Evolutionary conservation across 805 yeast species (phyloP).

Genomic region (Metschnikowia lunata): DNA sequence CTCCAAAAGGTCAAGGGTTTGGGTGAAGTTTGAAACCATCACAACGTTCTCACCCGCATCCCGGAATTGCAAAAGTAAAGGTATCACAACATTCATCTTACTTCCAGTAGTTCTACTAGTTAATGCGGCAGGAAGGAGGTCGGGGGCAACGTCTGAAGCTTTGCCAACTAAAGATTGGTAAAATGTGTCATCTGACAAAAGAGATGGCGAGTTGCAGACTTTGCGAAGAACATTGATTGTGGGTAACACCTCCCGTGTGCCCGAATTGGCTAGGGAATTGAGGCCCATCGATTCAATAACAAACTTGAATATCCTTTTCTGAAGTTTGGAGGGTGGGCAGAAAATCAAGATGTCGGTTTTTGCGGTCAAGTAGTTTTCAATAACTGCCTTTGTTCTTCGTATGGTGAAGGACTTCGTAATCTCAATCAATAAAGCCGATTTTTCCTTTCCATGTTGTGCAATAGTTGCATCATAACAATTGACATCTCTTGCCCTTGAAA

Average conservation of each 20-base stretch:
- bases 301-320: conserved; percentile 50
- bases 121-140: conserved; percentile 18
- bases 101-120: conserved; percentile 36
- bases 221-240: conserved; percentile 74
- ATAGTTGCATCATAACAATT: conserved; percentile 49
- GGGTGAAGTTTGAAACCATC: conserved; percentile 81
- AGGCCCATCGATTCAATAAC: conserved; percentile 39
- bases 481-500: conserved; percentile 61
- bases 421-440: conserved; percentile 58
- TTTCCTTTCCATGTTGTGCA: conserved; percentile 53
- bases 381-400: conserved; percentile 62
- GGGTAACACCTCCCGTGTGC: conserved; percentile 47
- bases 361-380: conserved; percentile 60
- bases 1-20: conserved; percentile 77
- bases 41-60: conserved; percentile 66
- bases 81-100: conserved; percentile 58
- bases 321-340: conserved; percentile 68
- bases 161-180: conserved; percentile 7
- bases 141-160: conserved; percentile 1
- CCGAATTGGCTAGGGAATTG: conserved; percentile 25
- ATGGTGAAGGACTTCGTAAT: conserved; percentile 65
- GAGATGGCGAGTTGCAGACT: conserved; percentile 75
- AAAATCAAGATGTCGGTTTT: conserved; percentile 74
- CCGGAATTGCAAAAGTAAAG: conserved; percentile 49
- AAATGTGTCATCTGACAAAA: conserved; percentile 48